Evolutionary conservation across 768 basidiomycete species (phyloP).

Genomic region (Neoboletus magnificus): DNA sequence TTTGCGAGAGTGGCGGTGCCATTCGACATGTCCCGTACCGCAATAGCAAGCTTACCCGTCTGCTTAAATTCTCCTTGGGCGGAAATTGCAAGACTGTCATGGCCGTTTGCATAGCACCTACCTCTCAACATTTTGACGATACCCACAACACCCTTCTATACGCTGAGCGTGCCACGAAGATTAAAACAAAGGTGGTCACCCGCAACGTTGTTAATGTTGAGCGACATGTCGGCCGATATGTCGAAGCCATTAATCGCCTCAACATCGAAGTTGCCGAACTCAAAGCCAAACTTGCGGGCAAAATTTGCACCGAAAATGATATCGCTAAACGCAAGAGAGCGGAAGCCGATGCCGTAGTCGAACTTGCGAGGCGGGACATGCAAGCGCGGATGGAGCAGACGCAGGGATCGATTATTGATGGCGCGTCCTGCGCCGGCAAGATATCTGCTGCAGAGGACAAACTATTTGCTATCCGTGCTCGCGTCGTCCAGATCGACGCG

Average conservation of each 20-base stretch:
- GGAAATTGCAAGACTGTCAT: conserved; percentile 99
- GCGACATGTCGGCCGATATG: conserved; percentile 92
- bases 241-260: conserved; percentile 89
- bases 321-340: conserved; percentile 60
- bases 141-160: conserved; percentile 98
- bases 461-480: conserved; percentile 57
- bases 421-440: conserved; percentile 70
- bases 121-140: conserved; percentile 94
- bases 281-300: conserved; percentile 79
- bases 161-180: conserved; percentile 96
- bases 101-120: conserved; percentile 97
- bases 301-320: conserved; percentile 59
- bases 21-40: conserved; percentile 92
- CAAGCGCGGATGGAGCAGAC: conserved; percentile 69
- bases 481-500: conserved; percentile 56
- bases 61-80: conserved; percentile 96
- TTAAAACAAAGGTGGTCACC: conserved; percentile 96
- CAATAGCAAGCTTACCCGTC: conserved; percentile 95
- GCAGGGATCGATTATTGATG: conserved; percentile 67
- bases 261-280: conserved; percentile 81
- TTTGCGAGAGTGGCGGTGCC: conserved; percentile 90
- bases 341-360: conserved; percentile 73
- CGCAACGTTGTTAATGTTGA: conserved; percentile 94
- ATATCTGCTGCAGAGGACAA: conserved; percentile 68
- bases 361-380: conserved; percentile 71